A percentile compares a stretch with the other conserved stretches of the same genome.
phyloP scores from a whole-genome alignment of 73 alveolate species.

The Tetrahymena borealis region DNA sequence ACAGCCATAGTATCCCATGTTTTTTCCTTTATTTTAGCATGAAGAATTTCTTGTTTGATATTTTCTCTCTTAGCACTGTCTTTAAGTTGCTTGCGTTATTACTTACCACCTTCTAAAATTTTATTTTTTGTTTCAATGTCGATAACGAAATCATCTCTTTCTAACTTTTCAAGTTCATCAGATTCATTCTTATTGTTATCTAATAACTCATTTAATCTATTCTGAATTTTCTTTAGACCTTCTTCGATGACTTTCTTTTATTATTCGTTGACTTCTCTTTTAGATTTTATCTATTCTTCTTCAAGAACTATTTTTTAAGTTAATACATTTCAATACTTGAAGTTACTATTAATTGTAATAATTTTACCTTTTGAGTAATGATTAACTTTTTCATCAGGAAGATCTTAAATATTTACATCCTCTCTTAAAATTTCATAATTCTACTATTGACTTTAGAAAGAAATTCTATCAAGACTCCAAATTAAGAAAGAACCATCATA shows the following conservation, averaged over 20 bases:
- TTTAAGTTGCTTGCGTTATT: conserved; percentile 70
- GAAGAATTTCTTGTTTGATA: conserved; percentile 54
- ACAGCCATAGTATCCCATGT: conserved; percentile 80
- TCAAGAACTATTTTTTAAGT: conserved; percentile 51
- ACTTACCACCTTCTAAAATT: conserved; percentile 67
- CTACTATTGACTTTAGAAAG: conserved; percentile 32
- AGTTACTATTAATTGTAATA: conserved; percentile 21
- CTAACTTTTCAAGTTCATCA: conserved; percentile 83
- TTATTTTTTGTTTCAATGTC: conserved; percentile 76
- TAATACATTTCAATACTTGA: conserved; percentile 33
- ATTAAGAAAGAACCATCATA: conserved; percentile 85
- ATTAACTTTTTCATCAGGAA: conserved; percentile 45
- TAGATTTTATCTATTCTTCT: conserved; percentile 47
- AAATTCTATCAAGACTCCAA: conserved; percentile 63
- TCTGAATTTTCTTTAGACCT: conserved; percentile 63
- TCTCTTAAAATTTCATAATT: background rate
- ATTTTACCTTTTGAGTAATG: conserved; percentile 23
- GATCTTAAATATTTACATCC: conserved; percentile 18
- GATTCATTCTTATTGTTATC: conserved; percentile 73
- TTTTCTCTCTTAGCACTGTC: conserved; percentile 61
- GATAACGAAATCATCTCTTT: conserved; percentile 90
- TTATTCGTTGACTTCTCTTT: conserved; percentile 55
- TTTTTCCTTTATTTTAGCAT: conserved; percentile 53
- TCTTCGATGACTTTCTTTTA: conserved; percentile 64
- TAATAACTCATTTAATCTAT: conserved; percentile 66